Base-by-base conservation (phyloP, 1,139 yeast genomes). In the Nakaseomyces nivariensis region DNA sequence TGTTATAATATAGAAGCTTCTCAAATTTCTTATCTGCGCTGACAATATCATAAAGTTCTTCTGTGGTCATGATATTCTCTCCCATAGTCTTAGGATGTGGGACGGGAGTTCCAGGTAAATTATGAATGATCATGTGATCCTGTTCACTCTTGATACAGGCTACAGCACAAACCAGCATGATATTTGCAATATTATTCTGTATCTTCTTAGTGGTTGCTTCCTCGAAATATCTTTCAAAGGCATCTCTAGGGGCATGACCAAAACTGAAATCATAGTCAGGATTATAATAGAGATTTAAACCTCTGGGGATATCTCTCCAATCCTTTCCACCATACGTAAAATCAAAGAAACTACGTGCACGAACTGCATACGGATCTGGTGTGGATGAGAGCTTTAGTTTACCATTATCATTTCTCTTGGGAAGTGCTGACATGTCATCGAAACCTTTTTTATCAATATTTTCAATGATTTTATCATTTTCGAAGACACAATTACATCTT, bases 231-330 rank as follows among this genome's bases (percentile, higher is more conserved):
- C 51, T 46, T 10, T 43, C 29, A 24, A 59, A 50, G 2, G 49
- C 46, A 13, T 55, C 57, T 25, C 51, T 32, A 38, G 46, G 44
- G 5, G 60, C 56, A 3, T 48, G 37, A n/a, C 51, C 48, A 13
- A 58, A 49, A 10, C n/a, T n/a, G 48, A 64, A 64, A 17, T 43
- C 29, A 48, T 57, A 63, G 10, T 49, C 43, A n/a, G 56, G 56
- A 7, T 56, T 55, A 42, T 69, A 66, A 38, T 66, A 63, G n/a
- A 63, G 63, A 58, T 82, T 82, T 1, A 67, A 69, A 2, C 79
- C 85, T 46, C 87, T 67, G 0, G 85, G 84, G 5, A 79, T 70
- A 63, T 82, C 89, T 56, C 85, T 69, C 86, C 88, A 81, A 61
- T 82, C 89, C 44, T 78, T 69, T 0, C 85, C 86, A 47, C 70